phyloP scores from a whole-genome alignment of 2,329 filamentous ascomycete species.

The Stagonosporopsis vannaccii region DNA sequence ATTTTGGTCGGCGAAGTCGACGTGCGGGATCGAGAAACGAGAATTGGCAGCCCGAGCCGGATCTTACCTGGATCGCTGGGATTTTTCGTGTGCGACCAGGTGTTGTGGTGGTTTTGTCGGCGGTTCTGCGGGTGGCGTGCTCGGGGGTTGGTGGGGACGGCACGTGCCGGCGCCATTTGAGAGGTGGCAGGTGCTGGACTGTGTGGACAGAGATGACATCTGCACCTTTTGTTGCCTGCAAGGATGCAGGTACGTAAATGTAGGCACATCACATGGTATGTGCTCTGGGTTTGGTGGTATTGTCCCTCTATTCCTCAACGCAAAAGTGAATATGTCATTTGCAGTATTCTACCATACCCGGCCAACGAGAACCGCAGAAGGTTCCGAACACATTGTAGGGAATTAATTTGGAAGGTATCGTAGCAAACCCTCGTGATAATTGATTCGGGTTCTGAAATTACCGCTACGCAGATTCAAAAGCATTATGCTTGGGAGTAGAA shows the following conservation, averaged over 20 bases:
- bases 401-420: not conserved
- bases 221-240: not conserved
- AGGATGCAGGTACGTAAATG: not conserved
- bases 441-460: not conserved
- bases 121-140: not conserved
- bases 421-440: not conserved
- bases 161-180: slow-evolving; percentile 7
- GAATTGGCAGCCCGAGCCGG: not conserved
- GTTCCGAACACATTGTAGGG: not conserved
- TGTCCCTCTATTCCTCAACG: not conserved
- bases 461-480: not conserved
- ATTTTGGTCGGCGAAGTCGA: slow-evolving; percentile 14
- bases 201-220: not conserved
- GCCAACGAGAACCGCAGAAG: not conserved
- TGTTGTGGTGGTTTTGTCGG: slow-evolving; percentile 4
- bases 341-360: not conserved
- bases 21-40: slow-evolving; percentile 9
- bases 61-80: slow-evolving; percentile 11
- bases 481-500: not conserved
- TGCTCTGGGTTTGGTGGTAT: not conserved
- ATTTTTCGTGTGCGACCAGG: slow-evolving; percentile 1
- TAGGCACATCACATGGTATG: not conserved
- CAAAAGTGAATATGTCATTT: not conserved
- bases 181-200: not conserved
- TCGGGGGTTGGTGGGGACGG: not conserved